phyloP scores from a whole-genome alignment of 1,284 basidiomycete genomes.

The Sporisorium scitamineum region DNA sequence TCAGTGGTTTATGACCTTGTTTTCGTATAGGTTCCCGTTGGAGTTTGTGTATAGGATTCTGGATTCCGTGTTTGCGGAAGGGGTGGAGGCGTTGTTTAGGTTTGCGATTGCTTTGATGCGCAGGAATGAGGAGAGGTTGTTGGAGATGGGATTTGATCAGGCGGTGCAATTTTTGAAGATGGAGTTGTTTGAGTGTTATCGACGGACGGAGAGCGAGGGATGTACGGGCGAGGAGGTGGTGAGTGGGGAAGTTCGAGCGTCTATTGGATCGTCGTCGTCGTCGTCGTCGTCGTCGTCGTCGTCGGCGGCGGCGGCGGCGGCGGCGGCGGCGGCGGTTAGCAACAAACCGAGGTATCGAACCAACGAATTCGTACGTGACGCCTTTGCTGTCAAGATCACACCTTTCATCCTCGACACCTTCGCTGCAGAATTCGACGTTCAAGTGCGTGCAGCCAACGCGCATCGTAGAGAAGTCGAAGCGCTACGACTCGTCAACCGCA shows the following conservation, averaged over 20 bases:
- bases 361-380: constrained; percentile 62
- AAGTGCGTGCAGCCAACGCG: constrained; percentile 61
- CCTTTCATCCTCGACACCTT: constrained; percentile 61
- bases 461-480: constrained; percentile 65
- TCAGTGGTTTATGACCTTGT: constrained; percentile 91
- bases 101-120: constrained; percentile 89
- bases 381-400: constrained; percentile 63
- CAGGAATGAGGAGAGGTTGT: constrained; percentile 80
- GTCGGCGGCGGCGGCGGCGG: no score
- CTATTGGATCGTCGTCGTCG: not conserved
- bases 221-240: not conserved
- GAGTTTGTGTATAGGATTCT: constrained; percentile 95
- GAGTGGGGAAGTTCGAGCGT: not conserved
- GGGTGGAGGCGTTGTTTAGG: constrained; percentile 95
- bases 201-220: not conserved
- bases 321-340: no score
- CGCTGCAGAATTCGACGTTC: constrained; percentile 64
- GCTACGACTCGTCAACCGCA: constrained; percentile 64
- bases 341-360: constrained; percentile 29
- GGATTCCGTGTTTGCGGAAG: constrained; percentile 93
- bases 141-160: constrained; percentile 59
- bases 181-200: constrained; percentile 60
- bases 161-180: constrained; percentile 61
- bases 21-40: constrained; percentile 82
- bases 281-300: not conserved